phyloP scores from a whole-genome alignment of 2,329 filamentous ascomycete genomes.

The Colletotrichum falcatum region DNA sequence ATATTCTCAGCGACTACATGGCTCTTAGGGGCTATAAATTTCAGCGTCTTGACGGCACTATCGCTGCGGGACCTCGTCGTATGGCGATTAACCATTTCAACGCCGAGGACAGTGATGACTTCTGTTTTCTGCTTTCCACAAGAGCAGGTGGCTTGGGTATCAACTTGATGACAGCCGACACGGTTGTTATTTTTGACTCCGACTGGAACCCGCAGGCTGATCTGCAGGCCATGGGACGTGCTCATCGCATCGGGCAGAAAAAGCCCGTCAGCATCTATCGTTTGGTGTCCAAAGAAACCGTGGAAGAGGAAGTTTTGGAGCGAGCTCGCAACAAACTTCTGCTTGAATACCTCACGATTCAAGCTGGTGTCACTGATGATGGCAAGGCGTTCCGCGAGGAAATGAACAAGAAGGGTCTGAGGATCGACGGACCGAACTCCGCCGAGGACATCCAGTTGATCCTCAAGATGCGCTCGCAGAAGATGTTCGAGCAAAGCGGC shows the following conservation, averaged over 20 bases:
- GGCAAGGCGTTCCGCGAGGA: slow-evolving; percentile 82
- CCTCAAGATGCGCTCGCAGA: slow-evolving; percentile 96
- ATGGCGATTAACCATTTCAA: slow-evolving; percentile 99
- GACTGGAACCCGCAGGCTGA: slow-evolving; percentile 99
- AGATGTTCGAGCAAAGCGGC: slow-evolving; percentile 97
- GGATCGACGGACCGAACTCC: slow-evolving; percentile 84
- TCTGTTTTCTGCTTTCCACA: slow-evolving; percentile 95
- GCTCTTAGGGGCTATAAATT: slow-evolving; percentile 94
- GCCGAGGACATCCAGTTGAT: slow-evolving; percentile 97
- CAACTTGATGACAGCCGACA: slow-evolving; percentile 98
- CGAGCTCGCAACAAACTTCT: slow-evolving; percentile 97
- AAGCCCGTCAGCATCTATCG: slow-evolving; percentile 96
- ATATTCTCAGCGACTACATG: slow-evolving; percentile 95
- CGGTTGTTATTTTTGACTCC: slow-evolving; percentile 96
- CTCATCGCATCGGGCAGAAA: slow-evolving; percentile 97
- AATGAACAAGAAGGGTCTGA: slow-evolving; percentile 80
- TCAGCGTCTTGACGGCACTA: slow-evolving; percentile 94
- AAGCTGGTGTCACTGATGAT: slow-evolving; percentile 95
- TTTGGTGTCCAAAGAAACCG: slow-evolving; percentile 96
- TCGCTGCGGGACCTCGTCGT: slow-evolving; percentile 86
- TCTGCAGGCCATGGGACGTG: slow-evolving; percentile 97
- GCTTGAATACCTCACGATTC: slow-evolving; percentile 96
- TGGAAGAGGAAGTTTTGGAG: slow-evolving; percentile 97
- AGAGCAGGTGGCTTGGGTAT: slow-evolving; percentile 97
- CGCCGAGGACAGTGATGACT: slow-evolving; percentile 93